phyloP scores from a whole-genome alignment of 495 filamentous ascomycete species.

The Trichocladium uniseriatum region DNA sequence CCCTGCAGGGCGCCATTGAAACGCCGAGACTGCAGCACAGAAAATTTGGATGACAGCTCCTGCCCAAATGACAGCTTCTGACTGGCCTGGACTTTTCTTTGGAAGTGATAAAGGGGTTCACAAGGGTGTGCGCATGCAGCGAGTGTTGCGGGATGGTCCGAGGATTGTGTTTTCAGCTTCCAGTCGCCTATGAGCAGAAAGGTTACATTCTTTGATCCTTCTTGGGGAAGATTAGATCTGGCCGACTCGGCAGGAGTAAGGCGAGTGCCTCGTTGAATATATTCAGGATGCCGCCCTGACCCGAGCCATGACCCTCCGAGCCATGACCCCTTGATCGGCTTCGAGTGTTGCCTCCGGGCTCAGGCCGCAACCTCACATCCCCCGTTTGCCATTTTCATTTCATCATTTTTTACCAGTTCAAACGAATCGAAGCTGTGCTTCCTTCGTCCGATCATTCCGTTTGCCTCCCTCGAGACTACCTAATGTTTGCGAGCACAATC shows the following conservation, averaged over 20 bases:
- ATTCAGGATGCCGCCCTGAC: background rate
- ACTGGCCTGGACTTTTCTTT: background rate
- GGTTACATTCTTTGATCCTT: too few relatives aligned
- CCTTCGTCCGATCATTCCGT: background rate
- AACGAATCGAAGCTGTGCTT: conserved; percentile 14
- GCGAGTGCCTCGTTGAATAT: too few relatives aligned
- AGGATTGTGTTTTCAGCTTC: background rate
- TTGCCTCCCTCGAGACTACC: conserved; percentile 2
- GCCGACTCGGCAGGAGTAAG: too few relatives aligned
- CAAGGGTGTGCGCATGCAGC: background rate
- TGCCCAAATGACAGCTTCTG: background rate
- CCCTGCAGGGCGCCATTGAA: background rate
- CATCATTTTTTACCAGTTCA: background rate
- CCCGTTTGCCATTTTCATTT: background rate
- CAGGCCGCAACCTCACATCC: background rate
- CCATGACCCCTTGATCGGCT: background rate
- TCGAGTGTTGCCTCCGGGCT: too few relatives aligned
- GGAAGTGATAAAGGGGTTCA: background rate
- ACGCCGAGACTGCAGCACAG: conserved; percentile 3
- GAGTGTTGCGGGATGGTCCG: background rate
- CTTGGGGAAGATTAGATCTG: too few relatives aligned
- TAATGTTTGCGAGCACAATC: conserved; percentile 1
- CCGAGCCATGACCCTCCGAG: background rate
- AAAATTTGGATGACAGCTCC: background rate
- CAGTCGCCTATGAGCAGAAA: too few relatives aligned